Evolutionary conservation across 2,329 filamentous ascomycete genomes (phyloP), one percentile per base, ranked within the genome.

Genomic region (Arthrobotrys musiformis): DNA sequence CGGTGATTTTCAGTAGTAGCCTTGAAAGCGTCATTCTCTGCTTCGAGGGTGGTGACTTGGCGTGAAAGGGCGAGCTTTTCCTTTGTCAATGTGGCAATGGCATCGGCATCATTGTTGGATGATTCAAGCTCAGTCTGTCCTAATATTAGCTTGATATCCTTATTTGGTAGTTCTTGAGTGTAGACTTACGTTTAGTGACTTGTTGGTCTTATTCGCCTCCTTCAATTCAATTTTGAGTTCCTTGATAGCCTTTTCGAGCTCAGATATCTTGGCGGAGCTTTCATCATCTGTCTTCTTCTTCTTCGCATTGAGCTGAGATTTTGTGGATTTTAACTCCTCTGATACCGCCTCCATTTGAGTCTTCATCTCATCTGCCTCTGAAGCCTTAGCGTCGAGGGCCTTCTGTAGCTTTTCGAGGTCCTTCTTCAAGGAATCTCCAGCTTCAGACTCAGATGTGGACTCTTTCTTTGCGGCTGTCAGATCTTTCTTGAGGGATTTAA

Each of bases 11-110:
- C 86, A 79, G 89, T 88, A 11, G 87, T 86, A 19, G 88, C 88
- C 22, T 88, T 87, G 83, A 90, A 86, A 72, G 87, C 86, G 74
- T 90, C 88, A 30, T 90, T 85, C 82, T 90, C 88, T 17, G 88
- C 88, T 81, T 88, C 87, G 61, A 87, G 87, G 80, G 89, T 86
- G 52, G 88, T 89, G 74, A 89, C 84, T 80, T 90, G 68, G 37
- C 74, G 73, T 8, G 68, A 28, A 26, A 79, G 78, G 8, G 74
- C 30, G 33, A 70, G 42, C 26, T 78, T 78, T 33, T 78, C 74
- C 15, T 73, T 69, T 37, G 75, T 72, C n/a, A 79, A 37, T 1
- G 54, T 28, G 5, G 74, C 75, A 11, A 72, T 26, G 3, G 69
- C 61, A 42, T 74, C 74, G 15, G 68, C 62, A 26, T 74, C 78